A percentile compares a stretch with the other conserved stretches of the same genome.
phyloP scores from a whole-genome alignment of 495 filamentous ascomycete genomes.

The Neohortaea acidophila region DNA sequence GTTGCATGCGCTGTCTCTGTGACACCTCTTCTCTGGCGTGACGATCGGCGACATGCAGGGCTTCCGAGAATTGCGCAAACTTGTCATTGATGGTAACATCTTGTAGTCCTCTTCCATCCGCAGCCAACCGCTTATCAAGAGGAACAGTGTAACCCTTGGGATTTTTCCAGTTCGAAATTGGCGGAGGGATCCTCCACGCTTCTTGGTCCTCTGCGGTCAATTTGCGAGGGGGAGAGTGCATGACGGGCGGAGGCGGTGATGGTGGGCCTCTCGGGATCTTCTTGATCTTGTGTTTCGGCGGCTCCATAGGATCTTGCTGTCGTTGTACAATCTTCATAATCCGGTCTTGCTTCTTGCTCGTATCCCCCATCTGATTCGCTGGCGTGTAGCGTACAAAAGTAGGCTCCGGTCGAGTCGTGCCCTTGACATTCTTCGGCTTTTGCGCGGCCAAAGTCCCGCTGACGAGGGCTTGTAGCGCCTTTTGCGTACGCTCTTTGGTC shows the following conservation, averaged over 20 bases:
- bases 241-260: conserved; percentile 78
- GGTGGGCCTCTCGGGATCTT: conserved; percentile 94
- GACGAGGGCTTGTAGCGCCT: conserved; percentile 67
- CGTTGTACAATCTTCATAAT: conserved; percentile 97
- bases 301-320: conserved; percentile 94
- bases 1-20: conserved; percentile 86
- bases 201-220: conserved; percentile 95
- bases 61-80: conserved; percentile 91
- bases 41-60: conserved; percentile 80
- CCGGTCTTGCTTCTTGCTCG: conserved; percentile 69
- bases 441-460: conserved; percentile 76
- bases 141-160: conserved; percentile 96
- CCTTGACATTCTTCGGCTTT: conserved; percentile 87
- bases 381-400: conserved; percentile 95
- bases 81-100: conserved; percentile 98
- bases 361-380: conserved; percentile 93
- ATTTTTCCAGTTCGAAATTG: conserved; percentile 98
- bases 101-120: conserved; percentile 80
- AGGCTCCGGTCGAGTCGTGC: conserved; percentile 58
- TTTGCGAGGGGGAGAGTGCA: conserved; percentile 91
- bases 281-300: conserved; percentile 96
- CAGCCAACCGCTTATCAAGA: conserved; percentile 90
- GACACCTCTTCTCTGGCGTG: conserved; percentile 93
- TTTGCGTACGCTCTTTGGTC: conserved; percentile 75
- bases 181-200: conserved; percentile 86